phyloP scores from a whole-genome alignment of 164 flowering plant species.

The Echeveria elegans region DNA sequence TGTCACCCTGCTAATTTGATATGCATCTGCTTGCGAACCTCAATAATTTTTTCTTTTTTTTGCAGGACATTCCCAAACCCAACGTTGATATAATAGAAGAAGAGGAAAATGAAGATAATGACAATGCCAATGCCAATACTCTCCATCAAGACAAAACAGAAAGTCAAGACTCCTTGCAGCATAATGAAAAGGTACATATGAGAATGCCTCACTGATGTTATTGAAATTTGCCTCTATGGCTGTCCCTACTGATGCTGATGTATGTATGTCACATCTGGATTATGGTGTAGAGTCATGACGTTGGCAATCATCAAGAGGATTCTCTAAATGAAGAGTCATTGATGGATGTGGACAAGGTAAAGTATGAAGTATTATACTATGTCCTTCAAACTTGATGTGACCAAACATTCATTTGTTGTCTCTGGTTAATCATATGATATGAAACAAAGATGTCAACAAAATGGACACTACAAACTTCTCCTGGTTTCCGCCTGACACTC shows the following conservation, averaged over 20 bases:
- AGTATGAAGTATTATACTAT: neutral
- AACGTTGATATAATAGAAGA: conserved; percentile 20
- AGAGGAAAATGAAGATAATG: no score
- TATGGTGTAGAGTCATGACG: neutral
- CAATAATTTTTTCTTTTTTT: neutral
- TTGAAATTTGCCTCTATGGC: neutral
- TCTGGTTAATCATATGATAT: no score
- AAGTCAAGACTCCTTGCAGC: conserved; percentile 15
- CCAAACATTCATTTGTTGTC: neutral
- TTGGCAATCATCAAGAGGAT: neutral
- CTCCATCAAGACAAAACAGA: conserved; percentile 17
- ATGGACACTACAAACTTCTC: no score
- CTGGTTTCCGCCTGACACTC: neutral
- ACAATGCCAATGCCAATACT: neutral
- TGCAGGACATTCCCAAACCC: conserved; percentile 27
- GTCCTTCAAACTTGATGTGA: neutral
- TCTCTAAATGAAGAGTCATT: neutral
- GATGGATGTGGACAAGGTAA: neutral
- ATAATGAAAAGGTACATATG: conserved; percentile 17
- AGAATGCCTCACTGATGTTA: neutral
- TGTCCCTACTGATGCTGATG: neutral
- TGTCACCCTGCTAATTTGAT: neutral
- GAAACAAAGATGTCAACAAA: neutral
- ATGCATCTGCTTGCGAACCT: neutral
- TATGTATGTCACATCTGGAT: neutral